Base-by-base conservation (phyloP, 352 stramenopile species). In the Halophytophthora polymorphica region DNA sequence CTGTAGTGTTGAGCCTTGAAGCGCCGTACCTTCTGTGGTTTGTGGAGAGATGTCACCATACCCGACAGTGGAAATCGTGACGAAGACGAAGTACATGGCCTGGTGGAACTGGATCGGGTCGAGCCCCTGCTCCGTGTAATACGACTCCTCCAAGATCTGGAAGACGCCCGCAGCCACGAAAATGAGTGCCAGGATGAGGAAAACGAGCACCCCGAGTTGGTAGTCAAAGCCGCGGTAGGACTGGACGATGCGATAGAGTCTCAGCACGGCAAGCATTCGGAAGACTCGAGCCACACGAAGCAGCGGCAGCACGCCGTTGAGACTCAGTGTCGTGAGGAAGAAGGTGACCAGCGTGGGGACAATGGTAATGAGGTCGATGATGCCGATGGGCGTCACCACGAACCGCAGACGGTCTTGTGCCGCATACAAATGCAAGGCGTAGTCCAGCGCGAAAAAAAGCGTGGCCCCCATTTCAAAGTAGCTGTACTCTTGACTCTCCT, bases 81-180 rank as follows among this genome's bases (percentile, higher is more conserved):
- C 76, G 40, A 87, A 83, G 18, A 87, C 73, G 41, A 85, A 87
- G 50, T 87, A 85, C 45, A 87, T 63, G 14, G 71, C 71, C 56
- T 82, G 57, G 60, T 85, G 76, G 46, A 87, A 85, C 49, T 77
- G n/a, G 28, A 85, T 63, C 28, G 49, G 50, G 3, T 53, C 40
- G 2, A 54, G 40, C 2, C 50, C 57, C 18, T 77, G 54, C 3
- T 70, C 58, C 5, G 49, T 49, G 50, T 83, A 82, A 40, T 80
- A 83, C 21, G 71, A 61, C 50, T 83, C 69, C 28, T 84, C 70
- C 5, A 87, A 58, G 31, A 76, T 69, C 55, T 85, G 76, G 55
- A 87, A 72, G 8, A 81, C 47, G 12, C 76, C 71, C 0, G 76
- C 76, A 0, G 76, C 69, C 17, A 83, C 76, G 38, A 87, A 75